Evolutionary conservation across 1,284 basidiomycete species (phyloP).

Genomic region (Flammula alnicola): DNA sequence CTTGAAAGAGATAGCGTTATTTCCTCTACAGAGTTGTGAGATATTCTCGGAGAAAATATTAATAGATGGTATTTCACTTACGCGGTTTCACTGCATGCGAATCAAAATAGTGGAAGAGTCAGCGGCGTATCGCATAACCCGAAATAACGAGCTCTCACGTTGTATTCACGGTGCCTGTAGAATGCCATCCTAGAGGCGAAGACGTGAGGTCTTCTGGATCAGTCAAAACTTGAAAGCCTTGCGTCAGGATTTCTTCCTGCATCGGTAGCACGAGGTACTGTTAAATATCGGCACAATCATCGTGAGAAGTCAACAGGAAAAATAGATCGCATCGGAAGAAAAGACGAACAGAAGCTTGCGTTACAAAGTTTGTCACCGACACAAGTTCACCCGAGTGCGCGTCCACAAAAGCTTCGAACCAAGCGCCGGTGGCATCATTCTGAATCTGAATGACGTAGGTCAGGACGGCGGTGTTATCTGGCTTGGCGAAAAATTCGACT

Average conservation of each 20-base stretch:
- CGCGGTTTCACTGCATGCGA: neutral
- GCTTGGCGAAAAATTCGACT: slow-evolving; percentile 50
- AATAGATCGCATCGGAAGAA: too few species aligned
- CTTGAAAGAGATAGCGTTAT: slow-evolving; percentile 44
- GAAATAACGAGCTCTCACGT: slow-evolving; percentile 1
- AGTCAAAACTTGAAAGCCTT: slow-evolving; percentile 6
- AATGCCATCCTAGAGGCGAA: slow-evolving; percentile 10
- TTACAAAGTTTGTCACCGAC: slow-evolving; percentile 57
- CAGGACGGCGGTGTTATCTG: slow-evolving; percentile 53
- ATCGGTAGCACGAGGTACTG: slow-evolving; percentile 13
- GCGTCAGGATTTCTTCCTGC: slow-evolving; percentile 8
- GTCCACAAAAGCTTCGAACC: slow-evolving; percentile 70
- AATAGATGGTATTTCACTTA: neutral
- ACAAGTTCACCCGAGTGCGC: slow-evolving; percentile 57
- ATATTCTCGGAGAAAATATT: neutral
- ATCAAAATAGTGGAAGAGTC: neutral
- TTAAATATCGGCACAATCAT: neutral
- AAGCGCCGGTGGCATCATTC: slow-evolving; percentile 54
- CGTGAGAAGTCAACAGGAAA: too few species aligned
- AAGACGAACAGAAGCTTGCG: slow-evolving; percentile 45
- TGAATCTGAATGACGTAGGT: slow-evolving; percentile 62
- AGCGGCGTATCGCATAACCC: neutral
- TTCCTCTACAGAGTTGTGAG: slow-evolving; percentile 29
- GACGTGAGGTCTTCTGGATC: slow-evolving; percentile 5
- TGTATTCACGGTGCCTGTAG: slow-evolving; percentile 5